These are phyloP conservation scores for Ogataea allantospora DNA, from an alignment of 805 yeast genomes.

Conservation along the genomic window DNA sequence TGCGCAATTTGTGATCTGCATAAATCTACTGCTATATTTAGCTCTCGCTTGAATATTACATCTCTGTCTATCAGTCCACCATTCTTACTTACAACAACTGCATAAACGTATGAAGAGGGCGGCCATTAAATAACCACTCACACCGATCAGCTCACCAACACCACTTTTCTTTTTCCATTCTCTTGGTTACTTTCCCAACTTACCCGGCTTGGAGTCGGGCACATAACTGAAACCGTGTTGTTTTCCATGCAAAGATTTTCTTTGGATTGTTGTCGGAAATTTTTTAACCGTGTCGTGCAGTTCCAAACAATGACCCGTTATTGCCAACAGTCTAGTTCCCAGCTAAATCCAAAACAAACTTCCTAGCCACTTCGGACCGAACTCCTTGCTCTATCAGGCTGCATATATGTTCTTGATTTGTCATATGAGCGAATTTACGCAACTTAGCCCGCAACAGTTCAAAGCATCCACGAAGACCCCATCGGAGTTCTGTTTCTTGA, in stretches of 20 bases:
- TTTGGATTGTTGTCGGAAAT: constrained; percentile 1
- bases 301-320: not conserved
- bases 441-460: constrained; percentile 14
- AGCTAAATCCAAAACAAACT: constrained; percentile 7
- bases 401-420: constrained; percentile 1
- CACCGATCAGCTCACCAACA: not conserved
- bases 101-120: too few species aligned
- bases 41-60: not conserved
- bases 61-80: too few species aligned
- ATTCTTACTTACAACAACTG: too few species aligned
- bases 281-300: constrained; percentile 9
- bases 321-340: not conserved
- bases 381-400: constrained; percentile 6
- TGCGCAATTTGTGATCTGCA: not conserved
- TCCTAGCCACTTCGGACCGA: constrained; percentile 11
- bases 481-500: constrained; percentile 34
- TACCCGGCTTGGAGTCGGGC: constrained; percentile 1
- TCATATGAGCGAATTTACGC: constrained; percentile 8
- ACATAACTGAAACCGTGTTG: constrained; percentile 3
- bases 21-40: not conserved
- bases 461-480: constrained; percentile 38
- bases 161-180: not conserved
- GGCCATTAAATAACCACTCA: too few species aligned
- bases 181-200: not conserved
- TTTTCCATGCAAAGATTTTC: constrained; percentile 1